Evolutionary conservation across 257 asterid species (phyloP).

Genomic region (Plantago elongata): DNA sequence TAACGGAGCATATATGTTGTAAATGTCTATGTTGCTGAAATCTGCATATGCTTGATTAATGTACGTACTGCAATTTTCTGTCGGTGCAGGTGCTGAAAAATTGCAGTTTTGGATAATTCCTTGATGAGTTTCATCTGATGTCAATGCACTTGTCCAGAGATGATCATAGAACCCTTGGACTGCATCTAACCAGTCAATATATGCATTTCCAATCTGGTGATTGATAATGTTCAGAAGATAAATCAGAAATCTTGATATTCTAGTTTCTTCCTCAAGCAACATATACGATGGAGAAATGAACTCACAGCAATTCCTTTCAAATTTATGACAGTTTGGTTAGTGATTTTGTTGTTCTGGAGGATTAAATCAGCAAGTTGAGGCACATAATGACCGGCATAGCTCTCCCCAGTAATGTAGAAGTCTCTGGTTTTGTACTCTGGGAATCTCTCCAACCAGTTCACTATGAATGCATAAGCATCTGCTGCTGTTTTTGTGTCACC

Average conservation of each 20-base stretch:
- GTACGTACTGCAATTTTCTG: constrained; percentile 3
- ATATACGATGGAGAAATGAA: background rate
- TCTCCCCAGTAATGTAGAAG: constrained; percentile 2
- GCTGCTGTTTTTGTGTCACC: constrained; percentile 28
- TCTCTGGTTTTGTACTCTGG: constrained; percentile 19
- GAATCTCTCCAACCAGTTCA: constrained; percentile 35
- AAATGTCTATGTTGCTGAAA: background rate
- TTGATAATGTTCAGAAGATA: background rate
- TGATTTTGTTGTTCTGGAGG: constrained; percentile 21
- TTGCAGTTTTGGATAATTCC: constrained; percentile 25
- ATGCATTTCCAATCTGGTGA: constrained; percentile 44
- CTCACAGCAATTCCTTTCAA: constrained; percentile 33
- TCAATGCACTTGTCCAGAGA: constrained; percentile 33
- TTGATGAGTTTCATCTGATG: constrained; percentile 30
- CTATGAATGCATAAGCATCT: constrained; percentile 27
- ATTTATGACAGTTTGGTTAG: constrained; percentile 11
- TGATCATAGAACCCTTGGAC: constrained; percentile 27
- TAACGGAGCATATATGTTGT: constrained; percentile 2
- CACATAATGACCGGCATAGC: constrained; percentile 40
- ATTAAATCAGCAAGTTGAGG: constrained; percentile 38
- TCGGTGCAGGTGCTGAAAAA: constrained; percentile 20
- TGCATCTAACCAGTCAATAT: constrained; percentile 26
- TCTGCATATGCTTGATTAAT: background rate
- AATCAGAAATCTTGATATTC: no score
- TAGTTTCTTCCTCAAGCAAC: no score